A percentile compares a stretch with the other conserved stretches of the same genome.
These are phyloP conservation scores for Metschnikowia hibisci DNA, from an alignment of 805 yeast genomes.

Conservation along the genomic window DNA sequence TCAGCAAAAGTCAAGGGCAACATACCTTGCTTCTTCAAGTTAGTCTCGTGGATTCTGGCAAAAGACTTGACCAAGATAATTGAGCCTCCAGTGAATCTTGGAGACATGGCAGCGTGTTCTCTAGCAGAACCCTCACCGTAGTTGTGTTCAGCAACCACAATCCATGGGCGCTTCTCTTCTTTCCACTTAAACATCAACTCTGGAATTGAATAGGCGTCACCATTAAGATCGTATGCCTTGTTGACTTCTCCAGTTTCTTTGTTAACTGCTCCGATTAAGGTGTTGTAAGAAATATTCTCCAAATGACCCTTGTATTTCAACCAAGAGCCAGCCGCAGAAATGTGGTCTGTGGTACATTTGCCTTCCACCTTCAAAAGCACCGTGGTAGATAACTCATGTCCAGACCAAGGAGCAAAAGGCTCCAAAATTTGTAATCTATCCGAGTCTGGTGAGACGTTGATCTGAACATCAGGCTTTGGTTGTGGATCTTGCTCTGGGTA, in stretches of 20 bases:
- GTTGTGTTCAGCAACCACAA: constrained; percentile 94
- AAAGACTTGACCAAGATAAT: constrained; percentile 88
- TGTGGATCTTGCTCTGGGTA: constrained; percentile 71
- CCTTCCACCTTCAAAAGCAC: constrained; percentile 92
- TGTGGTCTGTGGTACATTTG: constrained; percentile 97
- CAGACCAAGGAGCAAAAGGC: constrained; percentile 85
- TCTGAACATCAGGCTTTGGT: constrained; percentile 54
- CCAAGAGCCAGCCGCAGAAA: constrained; percentile 99
- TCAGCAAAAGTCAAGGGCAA: constrained; percentile 89
- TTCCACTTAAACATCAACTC: constrained; percentile 97
- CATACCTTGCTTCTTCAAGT: constrained; percentile 97
- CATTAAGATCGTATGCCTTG: constrained; percentile 82
- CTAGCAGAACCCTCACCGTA: constrained; percentile 99
- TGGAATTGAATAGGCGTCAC: constrained; percentile 77
- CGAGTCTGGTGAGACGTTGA: constrained; percentile 79
- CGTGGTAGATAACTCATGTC: constrained; percentile 72
- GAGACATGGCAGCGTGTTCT: constrained; percentile 97
- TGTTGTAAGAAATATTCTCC: constrained; percentile 92
- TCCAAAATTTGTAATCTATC: constrained; percentile 88
- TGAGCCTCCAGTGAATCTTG: constrained; percentile 89
- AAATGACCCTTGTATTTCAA: constrained; percentile 96
- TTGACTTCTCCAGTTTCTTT: constrained; percentile 97
- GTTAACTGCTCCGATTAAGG: constrained; percentile 94
- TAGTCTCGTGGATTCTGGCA: constrained; percentile 98
- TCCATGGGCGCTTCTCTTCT: constrained; percentile 79